phyloP scores from a whole-genome alignment of 805 yeast genomes.

The Suhomyces vadensis region DNA sequence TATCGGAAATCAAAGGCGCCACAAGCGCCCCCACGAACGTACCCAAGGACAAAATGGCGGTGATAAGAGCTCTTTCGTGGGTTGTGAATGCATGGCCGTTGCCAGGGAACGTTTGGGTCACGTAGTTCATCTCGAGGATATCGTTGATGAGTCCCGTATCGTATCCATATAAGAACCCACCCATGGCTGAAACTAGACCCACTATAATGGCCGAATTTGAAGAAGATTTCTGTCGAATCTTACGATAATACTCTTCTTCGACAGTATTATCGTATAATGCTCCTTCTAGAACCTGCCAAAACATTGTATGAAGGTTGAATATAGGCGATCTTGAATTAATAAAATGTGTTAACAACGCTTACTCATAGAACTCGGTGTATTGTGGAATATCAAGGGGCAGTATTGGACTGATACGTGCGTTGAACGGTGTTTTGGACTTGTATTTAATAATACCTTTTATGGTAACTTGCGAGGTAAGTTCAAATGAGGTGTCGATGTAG shows the following conservation, averaged over 20 bases:
- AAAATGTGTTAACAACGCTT: background rate
- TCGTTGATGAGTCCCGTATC: constrained; percentile 88
- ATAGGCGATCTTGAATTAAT: background rate
- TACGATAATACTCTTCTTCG: constrained; percentile 38
- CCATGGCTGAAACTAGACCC: constrained; percentile 83
- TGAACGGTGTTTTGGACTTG: no score
- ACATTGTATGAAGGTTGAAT: background rate
- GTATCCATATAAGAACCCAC: constrained; percentile 87
- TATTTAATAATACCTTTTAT: no score
- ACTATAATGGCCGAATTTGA: constrained; percentile 67
- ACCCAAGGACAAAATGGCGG: constrained; percentile 79
- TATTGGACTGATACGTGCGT: no score
- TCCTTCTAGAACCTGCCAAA: constrained; percentile 18
- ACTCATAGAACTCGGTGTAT: constrained; percentile 1
- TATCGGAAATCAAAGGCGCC: constrained; percentile 58
- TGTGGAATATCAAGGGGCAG: no score
- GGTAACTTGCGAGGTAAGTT: no score
- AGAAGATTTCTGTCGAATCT: constrained; percentile 48
- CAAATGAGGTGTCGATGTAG: no score
- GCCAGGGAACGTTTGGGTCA: constrained; percentile 54
- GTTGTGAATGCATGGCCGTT: constrained; percentile 52
- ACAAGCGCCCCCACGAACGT: constrained; percentile 71
- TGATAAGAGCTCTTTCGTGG: constrained; percentile 66
- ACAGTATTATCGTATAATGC: constrained; percentile 36
- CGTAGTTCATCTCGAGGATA: constrained; percentile 72